Conservation (phyloP, 306 rosid genomes). For the Acmispon strigosus region DNA sequence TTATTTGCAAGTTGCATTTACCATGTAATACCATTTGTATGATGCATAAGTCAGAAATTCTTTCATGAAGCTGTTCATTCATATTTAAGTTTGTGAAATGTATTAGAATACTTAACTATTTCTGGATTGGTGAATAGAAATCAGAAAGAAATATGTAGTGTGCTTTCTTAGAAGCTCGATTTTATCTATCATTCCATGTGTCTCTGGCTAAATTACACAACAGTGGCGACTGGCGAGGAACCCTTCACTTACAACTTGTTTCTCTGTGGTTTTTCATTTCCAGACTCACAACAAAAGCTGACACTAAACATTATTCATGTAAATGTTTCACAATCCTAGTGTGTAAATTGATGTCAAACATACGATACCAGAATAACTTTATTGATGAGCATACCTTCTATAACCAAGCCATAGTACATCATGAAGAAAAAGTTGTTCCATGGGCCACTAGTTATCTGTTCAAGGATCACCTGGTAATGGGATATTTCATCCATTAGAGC, state of each 20-base stretch:
- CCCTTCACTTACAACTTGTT: background rate
- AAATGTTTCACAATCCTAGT: background rate
- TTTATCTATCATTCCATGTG: background rate
- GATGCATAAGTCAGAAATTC: background rate
- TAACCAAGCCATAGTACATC: constrained; percentile 84
- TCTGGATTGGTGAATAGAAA: background rate
- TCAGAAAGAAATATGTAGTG: background rate
- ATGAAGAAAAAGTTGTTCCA: constrained; percentile 84
- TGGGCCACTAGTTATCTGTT: constrained; percentile 76
- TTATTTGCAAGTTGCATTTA: background rate
- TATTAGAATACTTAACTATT: background rate
- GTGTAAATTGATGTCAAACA: background rate
- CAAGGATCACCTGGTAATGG: constrained; percentile 65
- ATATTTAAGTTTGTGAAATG: background rate
- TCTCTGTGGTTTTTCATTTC: background rate
- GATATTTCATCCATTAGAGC: constrained; percentile 21
- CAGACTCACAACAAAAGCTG: constrained; percentile 2
- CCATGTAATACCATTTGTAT: background rate
- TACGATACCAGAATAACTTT: background rate
- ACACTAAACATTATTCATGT: background rate
- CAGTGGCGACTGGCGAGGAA: background rate
- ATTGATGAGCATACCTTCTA: constrained; percentile 57
- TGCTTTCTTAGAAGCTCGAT: background rate
- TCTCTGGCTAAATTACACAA: background rate
- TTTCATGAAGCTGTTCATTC: background rate